A percentile compares a stretch with the other conserved stretches of the same genome.
Evolutionary conservation across 140 eudicot genomes (phyloP).

Genomic region (Eryngium alpinum): DNA sequence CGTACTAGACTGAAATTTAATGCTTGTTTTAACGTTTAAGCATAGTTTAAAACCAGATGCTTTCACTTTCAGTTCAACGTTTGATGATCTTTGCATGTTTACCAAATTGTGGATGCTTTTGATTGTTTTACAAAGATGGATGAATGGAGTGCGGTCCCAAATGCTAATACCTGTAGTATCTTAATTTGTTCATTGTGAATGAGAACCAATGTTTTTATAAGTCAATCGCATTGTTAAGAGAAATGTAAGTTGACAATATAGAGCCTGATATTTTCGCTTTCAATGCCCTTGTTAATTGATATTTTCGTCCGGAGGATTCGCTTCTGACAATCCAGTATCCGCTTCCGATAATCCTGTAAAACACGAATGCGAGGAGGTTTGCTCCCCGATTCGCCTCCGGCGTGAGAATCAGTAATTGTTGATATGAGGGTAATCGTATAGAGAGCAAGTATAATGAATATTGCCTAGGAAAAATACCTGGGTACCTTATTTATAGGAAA

Average conservation of each 20-base stretch:
- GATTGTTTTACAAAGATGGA: slow-evolving; percentile 70
- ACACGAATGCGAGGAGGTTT: too few relatives aligned
- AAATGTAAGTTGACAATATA: slow-evolving; percentile 69
- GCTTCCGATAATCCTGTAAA: too few relatives aligned
- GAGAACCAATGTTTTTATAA: slow-evolving; percentile 45
- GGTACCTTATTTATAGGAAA: too few relatives aligned
- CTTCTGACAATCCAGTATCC: too few relatives aligned
- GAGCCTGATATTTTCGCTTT: slow-evolving; percentile 68
- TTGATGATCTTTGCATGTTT: slow-evolving; percentile 69
- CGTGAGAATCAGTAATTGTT: too few relatives aligned
- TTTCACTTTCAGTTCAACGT: slow-evolving; percentile 61
- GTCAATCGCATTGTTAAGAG: slow-evolving; percentile 44
- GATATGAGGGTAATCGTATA: too few relatives aligned
- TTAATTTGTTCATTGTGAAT: slow-evolving; percentile 64
- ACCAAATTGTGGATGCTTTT: slow-evolving; percentile 71
- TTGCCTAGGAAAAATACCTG: too few relatives aligned
- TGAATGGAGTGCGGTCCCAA: slow-evolving; percentile 77
- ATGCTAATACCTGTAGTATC: slow-evolving; percentile 60
- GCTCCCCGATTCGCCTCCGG: too few relatives aligned
- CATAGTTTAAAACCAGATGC: slow-evolving; percentile 61
- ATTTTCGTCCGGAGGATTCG: too few relatives aligned
- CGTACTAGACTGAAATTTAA: slow-evolving; percentile 32
- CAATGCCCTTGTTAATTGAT: slow-evolving; percentile 76
- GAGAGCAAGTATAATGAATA: too few relatives aligned
- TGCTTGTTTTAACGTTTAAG: background rate